phyloP scores from a whole-genome alignment of 148 eudicot species.

The Camellia lanceoleosa region DNA sequence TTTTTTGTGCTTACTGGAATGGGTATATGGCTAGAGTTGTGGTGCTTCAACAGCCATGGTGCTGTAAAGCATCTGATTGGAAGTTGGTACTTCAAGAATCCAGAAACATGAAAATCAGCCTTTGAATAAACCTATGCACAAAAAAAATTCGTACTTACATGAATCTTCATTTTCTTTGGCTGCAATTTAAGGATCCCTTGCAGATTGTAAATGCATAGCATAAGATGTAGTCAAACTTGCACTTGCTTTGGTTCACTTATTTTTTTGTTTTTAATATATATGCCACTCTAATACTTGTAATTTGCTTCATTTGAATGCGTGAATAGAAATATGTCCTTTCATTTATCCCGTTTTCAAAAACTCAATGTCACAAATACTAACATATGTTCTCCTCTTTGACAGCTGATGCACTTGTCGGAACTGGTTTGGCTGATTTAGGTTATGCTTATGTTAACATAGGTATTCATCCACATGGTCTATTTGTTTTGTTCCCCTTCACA shows the following conservation, averaged over 20 bases:
- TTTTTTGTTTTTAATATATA: not conserved
- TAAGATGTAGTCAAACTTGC: not conserved
- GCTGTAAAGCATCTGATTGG: not conserved
- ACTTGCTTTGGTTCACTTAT: not conserved
- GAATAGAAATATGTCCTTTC: not conserved
- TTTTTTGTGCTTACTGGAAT: not conserved
- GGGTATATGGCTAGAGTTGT: not conserved
- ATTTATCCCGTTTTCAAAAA: not conserved
- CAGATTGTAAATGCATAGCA: conserved; percentile 34
- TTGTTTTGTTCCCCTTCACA: conserved; percentile 5
- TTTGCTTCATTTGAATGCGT: not conserved
- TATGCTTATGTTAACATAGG: conserved; percentile 83
- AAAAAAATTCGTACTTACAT: not conserved
- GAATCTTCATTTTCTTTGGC: conserved; percentile 12
- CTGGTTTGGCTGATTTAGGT: conserved; percentile 84
- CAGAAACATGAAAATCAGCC: not conserved
- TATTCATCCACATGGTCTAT: conserved; percentile 22
- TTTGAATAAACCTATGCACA: not conserved
- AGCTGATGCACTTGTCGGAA: conserved; percentile 89
- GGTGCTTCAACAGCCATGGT: not conserved
- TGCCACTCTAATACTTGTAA: not conserved
- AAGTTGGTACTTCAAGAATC: not conserved
- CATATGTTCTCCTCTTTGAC: conserved; percentile 28
- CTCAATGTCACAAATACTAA: not conserved
- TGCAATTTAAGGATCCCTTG: conserved; percentile 12